A percentile compares a stretch with the other conserved stretches of the same genome.
Evolutionary conservation across 371 early-diverging fungal genomes (phyloP).

Genomic region (Syncephalis fuscata): DNA sequence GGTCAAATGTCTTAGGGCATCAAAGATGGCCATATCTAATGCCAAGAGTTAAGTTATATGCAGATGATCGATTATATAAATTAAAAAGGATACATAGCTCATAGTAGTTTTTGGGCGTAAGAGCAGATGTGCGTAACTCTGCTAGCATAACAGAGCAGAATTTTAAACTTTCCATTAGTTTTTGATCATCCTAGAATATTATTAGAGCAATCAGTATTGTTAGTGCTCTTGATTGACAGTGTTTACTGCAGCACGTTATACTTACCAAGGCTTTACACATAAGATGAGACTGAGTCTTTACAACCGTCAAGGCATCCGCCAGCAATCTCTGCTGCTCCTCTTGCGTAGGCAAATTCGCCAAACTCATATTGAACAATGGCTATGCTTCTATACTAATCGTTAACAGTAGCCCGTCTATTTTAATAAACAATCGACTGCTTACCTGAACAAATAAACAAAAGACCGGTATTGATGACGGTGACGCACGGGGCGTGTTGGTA

Average conservation of each 20-base stretch:
- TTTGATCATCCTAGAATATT: slow-evolving; percentile 52
- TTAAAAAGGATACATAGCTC: slow-evolving; percentile 69
- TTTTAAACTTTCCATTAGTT: slow-evolving; percentile 89
- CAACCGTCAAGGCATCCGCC: slow-evolving; percentile 65
- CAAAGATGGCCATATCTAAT: slow-evolving; percentile 90
- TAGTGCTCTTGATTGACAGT: background rate
- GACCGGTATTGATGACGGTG: no score
- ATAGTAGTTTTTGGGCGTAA: slow-evolving; percentile 93
- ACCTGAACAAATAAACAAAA: no score
- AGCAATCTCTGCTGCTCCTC: slow-evolving; percentile 28
- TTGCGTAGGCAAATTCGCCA: no score
- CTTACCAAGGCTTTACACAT: slow-evolving; percentile 77
- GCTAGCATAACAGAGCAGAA: slow-evolving; percentile 91
- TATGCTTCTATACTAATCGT: no score
- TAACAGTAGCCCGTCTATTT: no score
- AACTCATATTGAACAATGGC: no score
- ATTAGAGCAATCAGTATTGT: background rate
- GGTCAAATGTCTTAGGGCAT: slow-evolving; percentile 77
- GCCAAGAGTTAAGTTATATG: background rate
- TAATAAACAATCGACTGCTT: no score
- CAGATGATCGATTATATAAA: no score
- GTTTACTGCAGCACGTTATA: background rate
- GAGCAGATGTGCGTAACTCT: slow-evolving; percentile 79
- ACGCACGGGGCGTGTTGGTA: no score
- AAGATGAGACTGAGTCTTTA: slow-evolving; percentile 76